phyloP scores from a whole-genome alignment of 2,329 filamentous ascomycete genomes.

The Clarireedia monteithiana region DNA sequence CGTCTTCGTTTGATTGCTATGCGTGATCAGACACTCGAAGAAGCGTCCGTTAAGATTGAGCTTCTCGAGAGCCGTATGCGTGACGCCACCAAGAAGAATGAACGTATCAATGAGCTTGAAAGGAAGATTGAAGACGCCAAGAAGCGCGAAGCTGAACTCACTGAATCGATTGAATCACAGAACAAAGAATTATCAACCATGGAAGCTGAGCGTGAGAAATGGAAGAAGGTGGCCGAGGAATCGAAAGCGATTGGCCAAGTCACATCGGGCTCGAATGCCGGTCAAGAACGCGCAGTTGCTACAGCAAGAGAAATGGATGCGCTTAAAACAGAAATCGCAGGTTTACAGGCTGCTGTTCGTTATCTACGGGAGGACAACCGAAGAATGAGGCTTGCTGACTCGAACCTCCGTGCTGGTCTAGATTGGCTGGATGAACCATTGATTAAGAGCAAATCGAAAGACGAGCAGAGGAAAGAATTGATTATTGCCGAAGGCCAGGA shows the following conservation, averaged over 20 bases:
- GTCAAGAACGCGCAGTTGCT: constrained; percentile 59
- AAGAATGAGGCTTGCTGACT: constrained; percentile 48
- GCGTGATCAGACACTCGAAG: constrained; percentile 77
- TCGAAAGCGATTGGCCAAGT: constrained; percentile 45
- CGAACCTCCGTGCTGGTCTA: constrained; percentile 36
- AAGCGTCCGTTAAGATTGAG: constrained; percentile 85
- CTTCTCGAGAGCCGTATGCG: constrained; percentile 82
- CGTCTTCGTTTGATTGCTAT: constrained; percentile 63
- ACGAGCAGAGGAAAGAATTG: constrained; percentile 42
- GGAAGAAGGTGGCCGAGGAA: constrained; percentile 63
- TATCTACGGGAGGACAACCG: constrained; percentile 62
- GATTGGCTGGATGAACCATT: constrained; percentile 61
- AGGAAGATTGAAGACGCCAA: constrained; percentile 46
- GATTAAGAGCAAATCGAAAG: constrained; percentile 32
- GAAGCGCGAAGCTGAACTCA: constrained; percentile 43
- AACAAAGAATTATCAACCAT: constrained; percentile 57
- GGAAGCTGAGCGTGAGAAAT: constrained; percentile 60
- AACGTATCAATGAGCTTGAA: constrained; percentile 60
- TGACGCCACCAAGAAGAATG: constrained; percentile 71
- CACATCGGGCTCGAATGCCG: constrained; percentile 43
- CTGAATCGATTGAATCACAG: constrained; percentile 58
- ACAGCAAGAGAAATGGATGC: constrained; percentile 66
- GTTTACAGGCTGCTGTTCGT: constrained; percentile 56
- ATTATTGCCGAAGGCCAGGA: constrained; percentile 56
- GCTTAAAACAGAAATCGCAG: constrained; percentile 60